Conservation (phyloP, 2,329 filamentous ascomycete species). For the Emergomyces orientalis region DNA sequence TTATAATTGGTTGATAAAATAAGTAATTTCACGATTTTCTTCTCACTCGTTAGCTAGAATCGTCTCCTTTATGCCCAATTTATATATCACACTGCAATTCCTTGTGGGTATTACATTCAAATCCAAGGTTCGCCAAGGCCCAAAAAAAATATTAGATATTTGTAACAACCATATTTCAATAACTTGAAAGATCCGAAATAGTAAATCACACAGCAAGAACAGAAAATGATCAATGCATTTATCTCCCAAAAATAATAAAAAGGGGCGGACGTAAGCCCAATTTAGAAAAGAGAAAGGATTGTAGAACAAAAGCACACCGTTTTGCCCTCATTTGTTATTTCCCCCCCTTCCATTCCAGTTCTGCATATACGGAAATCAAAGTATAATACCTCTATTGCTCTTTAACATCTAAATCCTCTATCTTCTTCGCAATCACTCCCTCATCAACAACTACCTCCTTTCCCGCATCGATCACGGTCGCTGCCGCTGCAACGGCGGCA, state of each 20-base stretch:
- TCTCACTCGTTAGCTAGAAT: neutral
- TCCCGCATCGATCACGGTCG: constrained; percentile 5
- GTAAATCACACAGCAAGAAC: neutral
- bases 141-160: neutral
- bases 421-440: constrained; percentile 6
- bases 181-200: neutral
- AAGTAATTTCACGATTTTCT: neutral
- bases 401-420: constrained; percentile 9
- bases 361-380: neutral
- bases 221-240: neutral
- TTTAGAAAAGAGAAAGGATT: neutral
- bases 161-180: neutral
- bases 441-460: neutral
- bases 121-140: neutral
- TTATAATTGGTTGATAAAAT: neutral
- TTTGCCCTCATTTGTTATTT: neutral
- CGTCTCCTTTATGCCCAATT: neutral
- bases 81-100: neutral
- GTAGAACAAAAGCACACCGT: neutral
- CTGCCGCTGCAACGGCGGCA: neutral
- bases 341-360: neutral
- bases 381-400: neutral
- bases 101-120: neutral
- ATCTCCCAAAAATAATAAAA: neutral
- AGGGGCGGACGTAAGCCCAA: neutral